phyloP scores from a whole-genome alignment of 495 filamentous ascomycete species.

The Neurospora sublineolata region DNA sequence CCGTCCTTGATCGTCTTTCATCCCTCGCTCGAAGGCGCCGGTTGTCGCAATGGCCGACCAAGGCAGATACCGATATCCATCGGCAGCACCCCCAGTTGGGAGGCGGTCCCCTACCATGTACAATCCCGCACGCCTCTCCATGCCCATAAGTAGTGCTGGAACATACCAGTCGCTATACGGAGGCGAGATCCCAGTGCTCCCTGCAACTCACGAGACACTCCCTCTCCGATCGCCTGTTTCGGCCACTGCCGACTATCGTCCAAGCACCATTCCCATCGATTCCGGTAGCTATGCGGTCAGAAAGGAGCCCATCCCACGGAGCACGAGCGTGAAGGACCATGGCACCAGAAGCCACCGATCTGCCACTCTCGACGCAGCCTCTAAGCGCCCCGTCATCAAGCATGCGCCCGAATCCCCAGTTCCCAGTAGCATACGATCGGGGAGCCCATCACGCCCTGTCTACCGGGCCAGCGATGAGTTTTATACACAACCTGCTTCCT shows the following conservation, averaged over 20 bases:
- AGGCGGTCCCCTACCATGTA: slow-evolving; percentile 32
- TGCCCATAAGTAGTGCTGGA: slow-evolving; percentile 31
- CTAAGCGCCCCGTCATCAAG: slow-evolving; percentile 34
- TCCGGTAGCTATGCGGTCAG: slow-evolving; percentile 38
- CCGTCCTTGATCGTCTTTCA: neutral
- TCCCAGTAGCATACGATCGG: slow-evolving; percentile 18
- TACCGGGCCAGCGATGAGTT: slow-evolving; percentile 41
- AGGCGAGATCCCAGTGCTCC: slow-evolving; percentile 30
- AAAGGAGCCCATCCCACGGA: slow-evolving; percentile 30
- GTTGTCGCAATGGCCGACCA: slow-evolving; percentile 30
- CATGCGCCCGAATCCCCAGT: slow-evolving; percentile 6
- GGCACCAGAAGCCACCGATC: slow-evolving; percentile 27
- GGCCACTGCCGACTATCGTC: slow-evolving; percentile 22
- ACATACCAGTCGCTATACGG: slow-evolving; percentile 29
- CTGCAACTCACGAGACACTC: slow-evolving; percentile 11
- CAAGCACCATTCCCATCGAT: slow-evolving; percentile 19
- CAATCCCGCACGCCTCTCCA: slow-evolving; percentile 36
- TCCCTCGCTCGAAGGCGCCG: neutral
- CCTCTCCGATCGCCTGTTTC: slow-evolving; percentile 23
- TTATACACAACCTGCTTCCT: slow-evolving; percentile 40
- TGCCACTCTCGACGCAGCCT: slow-evolving; percentile 24
- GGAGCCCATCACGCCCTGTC: slow-evolving; percentile 36
- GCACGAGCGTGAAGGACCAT: slow-evolving; percentile 28
- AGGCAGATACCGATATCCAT: slow-evolving; percentile 20
- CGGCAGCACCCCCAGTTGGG: slow-evolving; percentile 15